Percentiles rank a stretch among this genome's conserved stretches.
Evolutionary conservation across 2,329 filamentous ascomycete genomes (phyloP).

Genomic region (Cladobotryum protrusum): DNA sequence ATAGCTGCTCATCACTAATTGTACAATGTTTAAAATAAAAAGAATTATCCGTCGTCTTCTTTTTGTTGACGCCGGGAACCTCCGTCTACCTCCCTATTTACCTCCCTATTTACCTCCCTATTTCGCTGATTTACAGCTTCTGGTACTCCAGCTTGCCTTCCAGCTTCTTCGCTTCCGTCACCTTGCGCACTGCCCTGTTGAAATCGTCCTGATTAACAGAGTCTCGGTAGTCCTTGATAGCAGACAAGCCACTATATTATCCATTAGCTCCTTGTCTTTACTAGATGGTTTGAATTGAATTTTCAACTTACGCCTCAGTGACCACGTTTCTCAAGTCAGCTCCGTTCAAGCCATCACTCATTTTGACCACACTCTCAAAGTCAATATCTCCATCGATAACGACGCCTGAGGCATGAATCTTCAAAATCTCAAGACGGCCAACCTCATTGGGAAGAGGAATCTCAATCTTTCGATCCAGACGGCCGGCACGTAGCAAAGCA

Average conservation of each 20-base stretch:
- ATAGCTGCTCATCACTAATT: slow-evolving; percentile 20
- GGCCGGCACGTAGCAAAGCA: slow-evolving; percentile 82
- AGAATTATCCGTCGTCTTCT: slow-evolving; percentile 13
- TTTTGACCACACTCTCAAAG: slow-evolving; percentile 99
- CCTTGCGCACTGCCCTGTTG: slow-evolving; percentile 97
- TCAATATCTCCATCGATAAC: slow-evolving; percentile 91
- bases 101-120: neutral
- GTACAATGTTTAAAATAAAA: slow-evolving; percentile 21
- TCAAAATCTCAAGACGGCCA: slow-evolving; percentile 90
- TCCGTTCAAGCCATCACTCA: slow-evolving; percentile 97
- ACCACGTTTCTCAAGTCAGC: slow-evolving; percentile 97
- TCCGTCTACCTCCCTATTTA: neutral
- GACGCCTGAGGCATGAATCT: slow-evolving; percentile 88
- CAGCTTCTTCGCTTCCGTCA: slow-evolving; percentile 95
- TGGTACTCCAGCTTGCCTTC: slow-evolving; percentile 98
- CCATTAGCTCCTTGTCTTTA: neutral
- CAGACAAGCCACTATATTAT: slow-evolving; percentile 70
- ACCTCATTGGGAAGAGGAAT: slow-evolving; percentile 97
- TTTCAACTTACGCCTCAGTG: slow-evolving; percentile 82
- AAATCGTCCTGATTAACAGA: slow-evolving; percentile 97
- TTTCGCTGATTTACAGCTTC: slow-evolving; percentile 60
- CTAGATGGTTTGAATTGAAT: neutral
- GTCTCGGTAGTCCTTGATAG: slow-evolving; percentile 97
- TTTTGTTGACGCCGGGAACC: slow-evolving; percentile 1
- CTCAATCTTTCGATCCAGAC: slow-evolving; percentile 95